Conservation (phyloP, 306 rosid species). For the Vachellia pachyceras region DNA sequence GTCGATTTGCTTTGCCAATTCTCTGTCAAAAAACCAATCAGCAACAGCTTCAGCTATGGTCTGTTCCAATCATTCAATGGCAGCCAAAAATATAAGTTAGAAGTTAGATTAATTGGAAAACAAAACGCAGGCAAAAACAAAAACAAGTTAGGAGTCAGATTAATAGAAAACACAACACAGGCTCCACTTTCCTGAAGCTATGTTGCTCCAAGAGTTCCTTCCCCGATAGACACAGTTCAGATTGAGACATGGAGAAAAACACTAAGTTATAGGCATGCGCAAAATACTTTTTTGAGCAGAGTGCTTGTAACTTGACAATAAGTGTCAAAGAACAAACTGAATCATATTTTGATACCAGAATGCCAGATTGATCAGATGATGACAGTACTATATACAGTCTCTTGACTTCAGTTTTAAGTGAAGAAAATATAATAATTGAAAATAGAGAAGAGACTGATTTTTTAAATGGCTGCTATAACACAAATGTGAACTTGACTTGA, state of each 20-base stretch:
- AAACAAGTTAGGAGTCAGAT: constrained; percentile 16
- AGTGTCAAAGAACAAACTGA: not conserved
- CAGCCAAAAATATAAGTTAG: constrained; percentile 21
- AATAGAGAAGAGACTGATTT: constrained; percentile 24
- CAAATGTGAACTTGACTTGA: not conserved
- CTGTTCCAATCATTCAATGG: constrained; percentile 49
- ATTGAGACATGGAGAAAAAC: constrained; percentile 19
- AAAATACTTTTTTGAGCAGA: constrained; percentile 28
- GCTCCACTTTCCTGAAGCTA: constrained; percentile 13
- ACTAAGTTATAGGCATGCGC: not conserved
- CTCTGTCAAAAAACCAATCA: constrained; percentile 78
- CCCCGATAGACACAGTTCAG: not conserved
- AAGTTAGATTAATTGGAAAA: constrained; percentile 7
- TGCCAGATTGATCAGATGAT: constrained; percentile 24
- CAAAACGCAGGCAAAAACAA: constrained; percentile 3
- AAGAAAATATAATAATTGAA: constrained; percentile 8
- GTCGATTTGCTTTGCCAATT: constrained; percentile 63
- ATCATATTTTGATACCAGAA: constrained; percentile 20
- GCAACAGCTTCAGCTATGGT: constrained; percentile 90
- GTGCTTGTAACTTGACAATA: constrained; percentile 5
- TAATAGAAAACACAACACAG: not conserved
- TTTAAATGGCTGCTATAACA: constrained; percentile 25
- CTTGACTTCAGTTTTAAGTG: constrained; percentile 21
- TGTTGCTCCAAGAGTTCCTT: not conserved
- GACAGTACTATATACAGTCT: constrained; percentile 17